Evolutionary conservation across 345 rosid genomes (phyloP), one percentile per base, ranked within the genome.

Genomic region (Lenwebbia sp.): DNA sequence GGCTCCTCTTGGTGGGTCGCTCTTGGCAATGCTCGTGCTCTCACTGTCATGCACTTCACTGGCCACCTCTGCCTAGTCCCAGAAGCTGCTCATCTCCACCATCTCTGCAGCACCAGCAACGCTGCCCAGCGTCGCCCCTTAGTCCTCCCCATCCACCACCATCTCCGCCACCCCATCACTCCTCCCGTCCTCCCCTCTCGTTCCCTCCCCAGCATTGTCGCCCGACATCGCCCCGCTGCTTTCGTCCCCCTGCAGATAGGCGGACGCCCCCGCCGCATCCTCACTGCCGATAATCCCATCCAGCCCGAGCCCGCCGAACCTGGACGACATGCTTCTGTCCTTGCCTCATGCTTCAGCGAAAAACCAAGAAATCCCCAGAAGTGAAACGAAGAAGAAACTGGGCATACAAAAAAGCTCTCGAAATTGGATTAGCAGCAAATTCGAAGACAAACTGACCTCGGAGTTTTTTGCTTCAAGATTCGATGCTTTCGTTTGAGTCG

Each of bases 41-140:
- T 53, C 47, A 3, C 41, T 54, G 41, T 54, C 87, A 54, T 54
- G 41, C 33, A 13, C 83, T 82, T 82, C 83, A 47, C 83, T 82
- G 21, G 52, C 52, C 83, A 11, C 86, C 62, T 56, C 83, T 70
- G 78, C 85, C 82, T 30, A 49, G 52, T 60, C 30, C 74, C 76
- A 41, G 17, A 70, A 37, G 26, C 87, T 30, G 90, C 57, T 87
- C 91, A 82, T 83, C 78, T 83, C 93, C 54, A 86, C 91, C 83
- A 92, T 93, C 86, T 93, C 96, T 85, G 93, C 95, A 84, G 93
- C 95, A 49, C 95, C 94, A 54, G 87, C 95, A 44, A 57, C 87
- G 30, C 88, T 90, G n/a, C 92, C 95, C 25, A 84, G 87, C 19
- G 85, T 55, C 26, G 84, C 86, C 22, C 90, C 60, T n/a, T n/a